These are phyloP conservation scores for Sporothrix inflata DNA, from an alignment of 2,329 filamentous ascomycete genomes.

Conservation along the genomic window DNA sequence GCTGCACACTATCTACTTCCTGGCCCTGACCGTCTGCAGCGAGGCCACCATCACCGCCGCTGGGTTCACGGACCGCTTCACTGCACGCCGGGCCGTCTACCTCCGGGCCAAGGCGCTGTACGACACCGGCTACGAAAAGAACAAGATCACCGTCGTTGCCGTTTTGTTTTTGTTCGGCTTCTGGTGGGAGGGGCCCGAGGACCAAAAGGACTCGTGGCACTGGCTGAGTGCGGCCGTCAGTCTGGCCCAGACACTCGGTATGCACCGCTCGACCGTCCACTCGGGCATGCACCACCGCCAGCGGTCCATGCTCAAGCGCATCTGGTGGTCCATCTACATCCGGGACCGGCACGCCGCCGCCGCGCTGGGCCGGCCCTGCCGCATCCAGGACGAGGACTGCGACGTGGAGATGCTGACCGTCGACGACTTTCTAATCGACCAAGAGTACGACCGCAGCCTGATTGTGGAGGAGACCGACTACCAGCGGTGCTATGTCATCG, in stretches of 20 bases:
- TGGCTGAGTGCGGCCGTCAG: slow-evolving; percentile 22
- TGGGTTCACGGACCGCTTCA: not conserved
- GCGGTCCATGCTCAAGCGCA: slow-evolving; percentile 3
- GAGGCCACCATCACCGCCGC: not conserved
- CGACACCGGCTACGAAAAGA: slow-evolving; percentile 22
- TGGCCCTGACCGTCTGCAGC: slow-evolving; percentile 14
- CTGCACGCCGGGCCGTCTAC: not conserved
- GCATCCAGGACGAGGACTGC: slow-evolving; percentile 22
- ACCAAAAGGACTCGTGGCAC: slow-evolving; percentile 25
- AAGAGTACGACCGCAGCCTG: not conserved
- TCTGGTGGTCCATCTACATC: slow-evolving; percentile 26
- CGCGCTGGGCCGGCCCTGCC: slow-evolving; percentile 15
- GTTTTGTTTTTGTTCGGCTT: slow-evolving; percentile 18
- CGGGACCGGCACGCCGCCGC: slow-evolving; percentile 12
- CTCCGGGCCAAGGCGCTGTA: slow-evolving; percentile 17
- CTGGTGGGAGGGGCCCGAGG: slow-evolving; percentile 24
- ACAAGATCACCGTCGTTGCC: slow-evolving; percentile 1
- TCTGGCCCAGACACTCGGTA: slow-evolving; percentile 8
- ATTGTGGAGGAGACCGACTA: not conserved
- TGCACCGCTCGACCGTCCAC: slow-evolving; percentile 14
- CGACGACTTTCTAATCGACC: slow-evolving; percentile 12
- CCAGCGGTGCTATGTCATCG: slow-evolving; percentile 3
- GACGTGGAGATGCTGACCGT: slow-evolving; percentile 18
- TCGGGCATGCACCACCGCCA: slow-evolving; percentile 17
- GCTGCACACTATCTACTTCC: slow-evolving; percentile 8